These are phyloP conservation scores for Candida mattraensis DNA, from an alignment of 805 yeast genomes.

Conservation along the genomic window DNA sequence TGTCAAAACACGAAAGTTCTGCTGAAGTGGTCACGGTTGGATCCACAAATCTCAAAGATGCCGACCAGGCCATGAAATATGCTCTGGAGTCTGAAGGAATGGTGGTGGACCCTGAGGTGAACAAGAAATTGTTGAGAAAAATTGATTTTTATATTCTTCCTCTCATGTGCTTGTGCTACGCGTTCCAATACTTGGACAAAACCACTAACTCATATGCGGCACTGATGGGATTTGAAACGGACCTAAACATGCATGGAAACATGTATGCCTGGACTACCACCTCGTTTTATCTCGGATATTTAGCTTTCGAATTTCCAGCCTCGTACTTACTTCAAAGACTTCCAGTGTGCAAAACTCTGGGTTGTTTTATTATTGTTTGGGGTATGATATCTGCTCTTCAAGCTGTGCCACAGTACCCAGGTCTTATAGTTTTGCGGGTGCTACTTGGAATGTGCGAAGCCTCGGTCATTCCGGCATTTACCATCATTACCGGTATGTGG, in stretches of 20 bases:
- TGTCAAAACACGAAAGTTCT: too few relatives aligned
- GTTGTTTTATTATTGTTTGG: slow-evolving; percentile 50
- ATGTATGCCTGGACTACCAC: slow-evolving; percentile 45
- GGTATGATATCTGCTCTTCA: slow-evolving; percentile 44
- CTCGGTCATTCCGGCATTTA: slow-evolving; percentile 42
- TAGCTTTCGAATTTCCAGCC: slow-evolving; percentile 47
- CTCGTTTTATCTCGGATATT: slow-evolving; percentile 46
- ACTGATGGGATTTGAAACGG: slow-evolving; percentile 36
- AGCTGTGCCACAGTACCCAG: slow-evolving; percentile 32
- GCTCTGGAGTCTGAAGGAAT: slow-evolving; percentile 26
- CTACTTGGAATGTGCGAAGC: slow-evolving; percentile 55
- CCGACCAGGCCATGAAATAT: slow-evolving; percentile 34
- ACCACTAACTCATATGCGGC: slow-evolving; percentile 39
- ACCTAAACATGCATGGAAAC: slow-evolving; percentile 36
- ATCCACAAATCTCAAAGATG: slow-evolving; percentile 34
- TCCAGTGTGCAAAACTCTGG: slow-evolving; percentile 52
- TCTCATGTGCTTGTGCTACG: slow-evolving; percentile 33
- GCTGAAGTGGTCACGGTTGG: too few relatives aligned
- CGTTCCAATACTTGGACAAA: slow-evolving; percentile 42
- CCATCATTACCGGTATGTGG: slow-evolving; percentile 52
- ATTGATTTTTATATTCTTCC: slow-evolving; percentile 40
- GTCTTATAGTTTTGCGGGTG: slow-evolving; percentile 46
- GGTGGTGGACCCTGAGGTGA: slow-evolving; percentile 1
- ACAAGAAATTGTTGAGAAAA: slow-evolving; percentile 34
- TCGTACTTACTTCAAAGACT: slow-evolving; percentile 44